Percentiles rank a stretch among this genome's conserved stretches.
phyloP scores from a whole-genome alignment of 192 early-diverging fungal species.

The Coemansia brasiliensis region DNA sequence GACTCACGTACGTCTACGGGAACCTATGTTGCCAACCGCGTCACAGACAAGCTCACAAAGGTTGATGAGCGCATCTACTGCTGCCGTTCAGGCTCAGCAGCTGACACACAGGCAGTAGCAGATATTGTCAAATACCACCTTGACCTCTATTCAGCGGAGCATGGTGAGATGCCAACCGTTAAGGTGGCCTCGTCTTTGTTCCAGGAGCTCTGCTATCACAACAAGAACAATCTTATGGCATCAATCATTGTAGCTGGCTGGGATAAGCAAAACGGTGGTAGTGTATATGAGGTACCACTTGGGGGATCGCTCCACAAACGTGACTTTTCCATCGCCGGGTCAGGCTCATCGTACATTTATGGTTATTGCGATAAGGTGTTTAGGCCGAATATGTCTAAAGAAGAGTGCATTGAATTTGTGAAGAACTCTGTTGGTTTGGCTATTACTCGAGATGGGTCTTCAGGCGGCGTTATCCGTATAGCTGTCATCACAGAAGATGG shows the following conservation, averaged over 20 bases:
- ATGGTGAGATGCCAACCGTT: constrained; percentile 81
- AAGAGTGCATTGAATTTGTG: constrained; percentile 89
- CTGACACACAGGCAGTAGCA: constrained; percentile 98
- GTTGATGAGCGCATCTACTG: constrained; percentile 96
- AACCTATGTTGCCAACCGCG: constrained; percentile 94
- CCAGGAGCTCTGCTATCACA: constrained; percentile 91
- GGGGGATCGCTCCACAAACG: constrained; percentile 91
- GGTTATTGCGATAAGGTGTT: constrained; percentile 94
- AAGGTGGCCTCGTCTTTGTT: constrained; percentile 86
- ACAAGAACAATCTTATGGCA: constrained; percentile 85
- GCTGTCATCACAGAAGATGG: constrained; percentile 89
- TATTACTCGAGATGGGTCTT: constrained; percentile 94
- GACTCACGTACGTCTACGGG: constrained; percentile 97
- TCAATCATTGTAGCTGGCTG: constrained; percentile 98
- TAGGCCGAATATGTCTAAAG: constrained; percentile 76
- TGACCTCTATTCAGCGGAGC: constrained; percentile 87
- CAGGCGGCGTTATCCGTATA: constrained; percentile 92
- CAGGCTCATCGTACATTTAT: constrained; percentile 95
- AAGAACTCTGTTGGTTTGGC: constrained; percentile 94
- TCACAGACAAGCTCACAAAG: constrained; percentile 96
- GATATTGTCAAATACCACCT: constrained; percentile 97
- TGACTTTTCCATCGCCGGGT: constrained; percentile 93
- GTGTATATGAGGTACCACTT: constrained; percentile 87
- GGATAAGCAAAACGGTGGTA: constrained; percentile 87
- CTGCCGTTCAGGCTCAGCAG: constrained; percentile 96